Conservation (phyloP, 2,329 filamentous ascomycete species). For the Aspergillus hiratsukae region DNA sequence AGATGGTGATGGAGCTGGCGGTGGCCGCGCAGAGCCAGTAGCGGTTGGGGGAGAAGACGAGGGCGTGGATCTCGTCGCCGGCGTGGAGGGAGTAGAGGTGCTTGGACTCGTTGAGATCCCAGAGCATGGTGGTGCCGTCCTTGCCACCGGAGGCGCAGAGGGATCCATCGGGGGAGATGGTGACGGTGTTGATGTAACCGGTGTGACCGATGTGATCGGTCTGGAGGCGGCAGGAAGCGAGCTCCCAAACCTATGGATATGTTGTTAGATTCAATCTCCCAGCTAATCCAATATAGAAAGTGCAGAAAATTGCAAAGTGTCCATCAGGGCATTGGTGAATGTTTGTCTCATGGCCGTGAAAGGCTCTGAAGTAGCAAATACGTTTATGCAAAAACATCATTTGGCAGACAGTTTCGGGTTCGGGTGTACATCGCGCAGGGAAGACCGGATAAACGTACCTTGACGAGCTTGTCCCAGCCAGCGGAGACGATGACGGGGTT, state of each 20-base stretch:
- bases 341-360: slow-evolving; percentile 90
- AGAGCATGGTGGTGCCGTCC: slow-evolving; percentile 99
- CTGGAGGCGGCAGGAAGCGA: slow-evolving; percentile 98
- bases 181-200: slow-evolving; percentile 99
- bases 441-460: slow-evolving; percentile 61
- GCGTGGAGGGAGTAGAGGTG: slow-evolving; percentile 99
- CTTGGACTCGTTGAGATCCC: slow-evolving; percentile 99
- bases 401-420: slow-evolving; percentile 37
- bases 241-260: slow-evolving; percentile 83
- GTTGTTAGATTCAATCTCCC: slow-evolving; percentile 16
- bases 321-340: slow-evolving; percentile 64
- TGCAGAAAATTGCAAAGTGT: slow-evolving; percentile 15
- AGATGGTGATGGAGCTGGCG: slow-evolving; percentile 98
- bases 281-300: slow-evolving; percentile 6
- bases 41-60: slow-evolving; percentile 99
- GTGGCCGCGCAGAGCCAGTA: slow-evolving; percentile 99
- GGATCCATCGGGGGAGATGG: slow-evolving; percentile 98
- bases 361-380: slow-evolving; percentile 99
- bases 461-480: slow-evolving; percentile 99
- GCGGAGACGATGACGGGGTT: slow-evolving; percentile 99
- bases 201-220: slow-evolving; percentile 99
- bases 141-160: slow-evolving; percentile 99
- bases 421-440: not conserved
- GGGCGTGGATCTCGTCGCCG: slow-evolving; percentile 99
- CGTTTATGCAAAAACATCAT: slow-evolving; percentile 93